Conservation (phyloP, 805 yeast species). For the Saturnispora galanensis region DNA sequence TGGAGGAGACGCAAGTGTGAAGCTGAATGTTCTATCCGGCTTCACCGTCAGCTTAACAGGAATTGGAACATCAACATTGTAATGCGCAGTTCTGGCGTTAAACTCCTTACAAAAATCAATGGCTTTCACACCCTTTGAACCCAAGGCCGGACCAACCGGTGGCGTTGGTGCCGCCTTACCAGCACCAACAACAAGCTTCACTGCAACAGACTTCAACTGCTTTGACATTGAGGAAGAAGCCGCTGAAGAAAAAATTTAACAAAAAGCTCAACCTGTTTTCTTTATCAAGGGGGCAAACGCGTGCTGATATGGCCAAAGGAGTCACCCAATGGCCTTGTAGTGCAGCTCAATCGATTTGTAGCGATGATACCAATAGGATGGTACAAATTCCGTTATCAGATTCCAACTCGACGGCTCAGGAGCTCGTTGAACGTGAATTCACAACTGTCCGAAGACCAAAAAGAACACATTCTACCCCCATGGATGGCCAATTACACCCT, state of each 20-base stretch:
- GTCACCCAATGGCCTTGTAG: too few relatives aligned
- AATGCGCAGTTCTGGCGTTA: conserved; percentile 90
- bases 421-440: too few relatives aligned
- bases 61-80: conserved; percentile 77
- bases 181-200: conserved; percentile 89
- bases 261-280: too few relatives aligned
- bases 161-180: conserved; percentile 98
- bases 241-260: too few relatives aligned
- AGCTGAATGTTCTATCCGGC: conserved; percentile 86
- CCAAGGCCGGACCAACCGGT: conserved; percentile 97
- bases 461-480: background rate
- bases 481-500: too few relatives aligned
- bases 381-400: too few relatives aligned
- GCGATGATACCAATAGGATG: too few relatives aligned
- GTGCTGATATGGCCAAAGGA: too few relatives aligned
- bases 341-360: too few relatives aligned
- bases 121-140: conserved; percentile 97
- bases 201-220: conserved; percentile 48
- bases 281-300: too few relatives aligned
- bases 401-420: too few relatives aligned
- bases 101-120: conserved; percentile 97
- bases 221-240: conserved; percentile 12
- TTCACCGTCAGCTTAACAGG: conserved; percentile 78
- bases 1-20: conserved; percentile 85
- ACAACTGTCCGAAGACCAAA: background rate